phyloP scores from a whole-genome alignment of 495 filamentous ascomycete species.

The Alectoria sarmentosa region DNA sequence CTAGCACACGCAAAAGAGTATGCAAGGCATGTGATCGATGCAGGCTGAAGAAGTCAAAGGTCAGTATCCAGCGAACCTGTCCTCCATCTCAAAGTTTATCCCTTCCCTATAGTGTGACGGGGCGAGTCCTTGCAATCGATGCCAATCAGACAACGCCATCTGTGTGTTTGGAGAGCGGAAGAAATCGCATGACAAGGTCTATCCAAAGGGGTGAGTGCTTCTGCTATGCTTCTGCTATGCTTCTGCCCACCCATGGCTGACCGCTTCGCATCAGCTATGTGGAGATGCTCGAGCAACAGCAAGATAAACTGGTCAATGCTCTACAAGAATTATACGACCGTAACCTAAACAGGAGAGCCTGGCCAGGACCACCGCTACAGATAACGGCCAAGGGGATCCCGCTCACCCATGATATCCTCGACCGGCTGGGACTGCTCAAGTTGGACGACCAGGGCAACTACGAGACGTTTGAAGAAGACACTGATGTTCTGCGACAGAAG shows the following conservation, averaged over 20 bases:
- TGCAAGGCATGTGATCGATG: slow-evolving; percentile 60
- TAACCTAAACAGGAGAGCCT: slow-evolving; percentile 42
- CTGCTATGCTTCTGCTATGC: too few species aligned
- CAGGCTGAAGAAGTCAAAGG: slow-evolving; percentile 59
- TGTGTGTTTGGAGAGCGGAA: slow-evolving; percentile 58
- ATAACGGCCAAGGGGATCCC: slow-evolving; percentile 50
- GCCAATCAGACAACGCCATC: slow-evolving; percentile 52
- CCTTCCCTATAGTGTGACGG: slow-evolving; percentile 51
- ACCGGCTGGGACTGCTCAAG: slow-evolving; percentile 49
- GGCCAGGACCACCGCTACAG: slow-evolving; percentile 48
- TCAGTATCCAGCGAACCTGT: slow-evolving; percentile 28
- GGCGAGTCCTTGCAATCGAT: slow-evolving; percentile 51
- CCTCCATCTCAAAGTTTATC: slow-evolving; percentile 9
- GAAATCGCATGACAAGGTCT: slow-evolving; percentile 55
- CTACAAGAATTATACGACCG: slow-evolving; percentile 55
- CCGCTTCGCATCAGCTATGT: slow-evolving; percentile 45
- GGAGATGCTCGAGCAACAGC: slow-evolving; percentile 67
- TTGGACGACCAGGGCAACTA: slow-evolving; percentile 35
- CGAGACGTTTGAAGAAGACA: slow-evolving; percentile 54
- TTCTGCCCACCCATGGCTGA: slow-evolving; percentile 9
- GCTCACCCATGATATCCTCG: slow-evolving; percentile 59
- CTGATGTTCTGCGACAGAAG: slow-evolving; percentile 46
- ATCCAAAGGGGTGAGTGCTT: slow-evolving; percentile 51
- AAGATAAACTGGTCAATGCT: slow-evolving; percentile 53
- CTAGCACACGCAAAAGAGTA: slow-evolving; percentile 45